Base-by-base conservation (phyloP, 192 early-diverging fungal species). In the Lunasporangiospora selenospora region DNA sequence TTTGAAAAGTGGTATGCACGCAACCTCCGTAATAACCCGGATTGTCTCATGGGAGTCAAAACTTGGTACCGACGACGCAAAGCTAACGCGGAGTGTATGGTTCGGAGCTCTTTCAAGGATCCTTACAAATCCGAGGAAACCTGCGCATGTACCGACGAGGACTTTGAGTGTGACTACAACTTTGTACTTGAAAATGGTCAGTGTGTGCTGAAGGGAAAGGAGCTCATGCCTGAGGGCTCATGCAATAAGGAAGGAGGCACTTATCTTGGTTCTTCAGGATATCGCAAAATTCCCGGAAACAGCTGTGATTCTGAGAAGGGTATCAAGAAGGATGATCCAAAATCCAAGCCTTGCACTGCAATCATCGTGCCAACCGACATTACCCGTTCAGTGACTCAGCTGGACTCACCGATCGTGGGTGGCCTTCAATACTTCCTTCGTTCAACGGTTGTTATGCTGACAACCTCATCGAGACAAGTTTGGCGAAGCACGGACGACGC, bases 101-200 rank as follows among this genome's bases (percentile, higher is more conserved):
- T 96, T 34, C 86, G 85, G 0, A 42, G 77, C 29, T 81, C 86
- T 31, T 88, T 83, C 62, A 77, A 83, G 23, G 80, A 90, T 32
- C 77, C 87, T 16, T 49, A 56, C 23, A 81, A 88, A 24, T 83
- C 80, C 6, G 65, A 83, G 23, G 76, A 77, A 18, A 67, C 78
- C 41, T 99, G 97, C 66, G 60, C 70, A 9, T 99, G 97, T 78
- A 84, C 89, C 0, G 79, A 70, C 21, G 80, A 84, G 43, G 97
- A 99, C 77, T 99, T 87, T 75, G 97, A 98, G 77, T 99, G 97
- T 70, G 96, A 99, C 75, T 90, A 85, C 58, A 88, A 93, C 65
- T 98, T 85, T 77, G 78, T 83, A 11, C 85, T 76, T 16, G 67
- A 83, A 21, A 59, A 76, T 23, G 83, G 83, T 18, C 50, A 77